Percentiles rank a stretch among this genome's conserved stretches.
Conservation (phyloP, 1,139 yeast species). For the Waltiozyma sp. region DNA sequence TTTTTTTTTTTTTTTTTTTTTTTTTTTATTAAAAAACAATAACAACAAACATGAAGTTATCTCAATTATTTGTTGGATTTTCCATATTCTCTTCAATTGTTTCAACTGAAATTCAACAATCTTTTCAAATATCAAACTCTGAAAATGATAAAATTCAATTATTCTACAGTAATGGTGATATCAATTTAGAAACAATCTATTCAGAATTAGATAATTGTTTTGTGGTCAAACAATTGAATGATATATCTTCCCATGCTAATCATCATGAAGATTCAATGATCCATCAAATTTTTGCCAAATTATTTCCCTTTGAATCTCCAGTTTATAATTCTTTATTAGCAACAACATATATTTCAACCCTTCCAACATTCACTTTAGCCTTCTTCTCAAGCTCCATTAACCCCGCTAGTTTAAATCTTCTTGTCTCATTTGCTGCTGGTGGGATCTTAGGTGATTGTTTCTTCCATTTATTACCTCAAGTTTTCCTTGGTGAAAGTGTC, state of each 20-base stretch:
- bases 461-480: constrained; percentile 54
- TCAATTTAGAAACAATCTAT: constrained; percentile 24
- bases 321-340: constrained; percentile 51
- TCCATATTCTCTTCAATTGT: neutral
- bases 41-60: neutral
- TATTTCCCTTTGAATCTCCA: constrained; percentile 41
- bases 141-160: constrained; percentile 1
- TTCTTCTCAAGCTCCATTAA: constrained; percentile 38
- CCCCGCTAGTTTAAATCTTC: constrained; percentile 33
- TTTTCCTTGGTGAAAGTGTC: constrained; percentile 39
- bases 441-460: constrained; percentile 62
- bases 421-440: constrained; percentile 62
- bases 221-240: constrained; percentile 27
- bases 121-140: neutral
- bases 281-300: constrained; percentile 23
- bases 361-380: constrained; percentile 46
- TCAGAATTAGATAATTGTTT: constrained; percentile 22
- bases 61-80: neutral
- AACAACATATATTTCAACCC: constrained; percentile 47
- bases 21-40: no score
- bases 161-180: constrained; percentile 25
- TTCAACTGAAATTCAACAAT: neutral
- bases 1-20: no score
- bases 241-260: constrained; percentile 6
- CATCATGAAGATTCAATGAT: constrained; percentile 20